Base-by-base conservation (phyloP, 2,329 filamentous ascomycete species). In the Diaporthe sp. region DNA sequence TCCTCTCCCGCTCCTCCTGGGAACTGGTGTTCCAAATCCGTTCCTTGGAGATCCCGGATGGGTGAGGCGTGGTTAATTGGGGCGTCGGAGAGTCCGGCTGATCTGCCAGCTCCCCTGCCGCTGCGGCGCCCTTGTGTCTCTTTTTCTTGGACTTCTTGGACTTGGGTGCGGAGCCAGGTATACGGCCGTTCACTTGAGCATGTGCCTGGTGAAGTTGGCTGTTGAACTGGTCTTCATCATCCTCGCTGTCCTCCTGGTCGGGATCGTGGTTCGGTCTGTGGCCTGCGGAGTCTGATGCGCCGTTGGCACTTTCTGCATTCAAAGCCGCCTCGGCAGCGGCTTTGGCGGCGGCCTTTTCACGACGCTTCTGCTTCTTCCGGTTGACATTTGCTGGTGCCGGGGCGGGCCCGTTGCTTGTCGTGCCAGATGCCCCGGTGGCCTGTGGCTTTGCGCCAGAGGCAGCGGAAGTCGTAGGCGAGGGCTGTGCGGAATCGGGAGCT, bases 1-100 rank as follows among this genome's bases (percentile, higher is more conserved):
- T 99, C 71, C 97, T 94, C 86, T 98, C 95, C 49, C 97, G 94
- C 86, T 99, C 97, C 84, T 98, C 95, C 79, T 95, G 92, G 13
- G 95, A 97, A 75, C 94, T 97, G 3, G 95, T 98, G 82, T 98
- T 98, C 97, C 97, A 99, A 84, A 99, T 98, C 84, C 95, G 96
- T 82, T 97, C 94, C 81, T 93, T 93, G 70, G 91, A 90, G 79
- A 93, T 88, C 58, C 87, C 86, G 12, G 87, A 79, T 46, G 82
- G 80, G 42, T 79, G 78, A 31, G 72, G 77, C 82, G 84, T 76
- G 81, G 83, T 79, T 81, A 81, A 74, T 79, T 79, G 74, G 72
- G 78, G 74, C 76, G 76, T 72, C 17, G 79, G 76, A 42, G 78
- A 65, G 15, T 83, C 39, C 83, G 84, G 37, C 84, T 82, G 80